Percentiles rank a stretch among this genome's conserved stretches.
These are phyloP conservation scores for Leptographium radiaticola DNA, from an alignment of 2,329 filamentous ascomycete genomes.

Conservation along the genomic window DNA sequence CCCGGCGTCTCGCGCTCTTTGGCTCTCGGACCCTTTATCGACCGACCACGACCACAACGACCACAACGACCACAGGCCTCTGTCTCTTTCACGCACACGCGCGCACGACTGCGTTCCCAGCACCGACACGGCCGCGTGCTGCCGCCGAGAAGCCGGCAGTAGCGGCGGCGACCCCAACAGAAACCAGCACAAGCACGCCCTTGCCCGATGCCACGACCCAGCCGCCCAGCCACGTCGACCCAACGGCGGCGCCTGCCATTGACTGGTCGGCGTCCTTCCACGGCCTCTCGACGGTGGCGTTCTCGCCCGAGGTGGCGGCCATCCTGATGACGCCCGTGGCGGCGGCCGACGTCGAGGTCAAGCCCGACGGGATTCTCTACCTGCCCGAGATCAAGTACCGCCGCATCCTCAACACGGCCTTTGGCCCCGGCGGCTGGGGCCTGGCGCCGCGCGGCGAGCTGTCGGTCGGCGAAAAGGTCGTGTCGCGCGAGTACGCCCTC, in stretches of 20 bases:
- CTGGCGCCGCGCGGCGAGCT: conserved; percentile 78
- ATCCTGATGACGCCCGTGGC: conserved; percentile 56
- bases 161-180: too few species aligned
- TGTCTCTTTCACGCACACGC: background rate
- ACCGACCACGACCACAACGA: background rate
- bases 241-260: background rate
- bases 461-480: conserved; percentile 66
- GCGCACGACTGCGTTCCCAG: background rate
- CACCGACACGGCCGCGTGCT: background rate
- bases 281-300: conserved; percentile 58
- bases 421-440: conserved; percentile 93
- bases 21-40: background rate
- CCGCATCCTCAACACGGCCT: conserved; percentile 75
- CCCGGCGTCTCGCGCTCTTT: background rate
- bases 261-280: conserved; percentile 78
- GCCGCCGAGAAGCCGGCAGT: background rate
- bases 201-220: background rate
- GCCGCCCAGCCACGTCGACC: background rate
- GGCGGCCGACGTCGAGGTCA: conserved; percentile 78
- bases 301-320: conserved; percentile 54
- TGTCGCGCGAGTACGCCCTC: conserved; percentile 86
- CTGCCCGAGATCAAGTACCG: conserved; percentile 97
- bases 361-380: conserved; percentile 93
- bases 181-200: too few species aligned
- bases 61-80: background rate